Percentiles rank a stretch among this genome's conserved stretches.
phyloP scores from a whole-genome alignment of 139 green algal species.

The Edaphochlamys debaryana region DNA sequence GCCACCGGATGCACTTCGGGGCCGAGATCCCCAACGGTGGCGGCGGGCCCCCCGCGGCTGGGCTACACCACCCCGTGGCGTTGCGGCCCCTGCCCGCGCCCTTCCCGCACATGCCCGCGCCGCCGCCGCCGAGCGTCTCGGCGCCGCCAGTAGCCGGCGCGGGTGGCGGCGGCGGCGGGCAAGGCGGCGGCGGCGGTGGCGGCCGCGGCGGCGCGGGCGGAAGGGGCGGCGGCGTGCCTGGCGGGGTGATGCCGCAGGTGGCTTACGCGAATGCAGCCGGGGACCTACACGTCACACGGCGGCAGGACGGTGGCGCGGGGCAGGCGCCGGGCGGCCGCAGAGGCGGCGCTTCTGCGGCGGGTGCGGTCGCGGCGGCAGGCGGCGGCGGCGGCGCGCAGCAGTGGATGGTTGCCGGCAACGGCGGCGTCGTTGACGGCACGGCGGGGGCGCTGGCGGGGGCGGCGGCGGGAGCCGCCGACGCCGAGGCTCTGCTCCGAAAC shows the following conservation, averaged over 20 bases:
- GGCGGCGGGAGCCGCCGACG: neutral
- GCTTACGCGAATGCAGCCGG: neutral
- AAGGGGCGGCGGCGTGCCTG: neutral
- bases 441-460: neutral
- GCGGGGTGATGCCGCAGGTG: neutral
- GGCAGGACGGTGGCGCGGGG: constrained; percentile 3
- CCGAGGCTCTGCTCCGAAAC: neutral
- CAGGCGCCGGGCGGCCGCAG: neutral
- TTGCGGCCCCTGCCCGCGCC: constrained; percentile 7
- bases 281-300: constrained; percentile 10
- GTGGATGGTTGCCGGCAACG: neutral
- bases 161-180: constrained; percentile 1
- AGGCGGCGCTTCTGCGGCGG: neutral
- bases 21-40: no score
- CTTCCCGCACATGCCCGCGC: constrained; percentile 8
- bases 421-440: neutral
- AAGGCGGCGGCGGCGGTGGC: neutral
- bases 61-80: constrained; percentile 33
- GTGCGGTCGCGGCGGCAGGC: neutral
- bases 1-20: neutral
- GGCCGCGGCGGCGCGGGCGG: neutral
- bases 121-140: constrained; percentile 31
- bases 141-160: constrained; percentile 23
- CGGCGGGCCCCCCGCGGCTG: neutral
- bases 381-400: neutral